Base-by-base conservation (phyloP, 345 rosid species). In the Eucalyptus decipiens region DNA sequence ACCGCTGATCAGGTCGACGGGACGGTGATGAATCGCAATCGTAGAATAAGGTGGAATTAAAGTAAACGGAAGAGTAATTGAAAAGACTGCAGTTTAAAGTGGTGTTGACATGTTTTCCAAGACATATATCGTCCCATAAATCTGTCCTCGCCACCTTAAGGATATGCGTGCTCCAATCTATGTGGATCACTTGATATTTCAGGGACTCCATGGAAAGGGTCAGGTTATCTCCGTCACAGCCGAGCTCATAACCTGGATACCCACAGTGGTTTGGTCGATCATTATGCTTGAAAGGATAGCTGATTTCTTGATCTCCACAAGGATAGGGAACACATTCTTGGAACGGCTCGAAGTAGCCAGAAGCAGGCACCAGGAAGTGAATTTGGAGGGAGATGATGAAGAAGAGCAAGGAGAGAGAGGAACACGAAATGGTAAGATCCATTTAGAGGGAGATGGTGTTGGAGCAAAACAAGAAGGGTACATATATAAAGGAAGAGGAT, bases 291-390 rank as follows among this genome's bases (percentile, higher is more conserved):
- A 67, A 67, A n/a, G 76, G 76, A 67, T 67, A n/a, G 21, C 40
- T 8, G 11, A 67, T 67, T 7, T n/a, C 0, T 8, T 8, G 11
- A 8, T 4, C 23, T 8, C 76, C 34, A 1, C 72, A 65, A 65
- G 0, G 0, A 65, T 0, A 30, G 1, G 37, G 19, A 30, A 1
- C 10, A 4, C 34, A 62, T 0, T 30, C 34, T 30, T 1, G 5
- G 34, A 62, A 62, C 18, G 18, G 34, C 4, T 5, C 1, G 30
- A 58, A 58, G 0, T 23, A 1, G n/a, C 65, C 4, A 4, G 65
- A 11, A 26, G 65, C 65, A 2, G 16, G n/a, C n/a, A 5, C 4
- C 4, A 3, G n/a, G 14, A 58, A 58, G 16, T 58, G n/a, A 58
- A 58, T 26, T 2, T 58, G 65, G 65, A 26, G n/a, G 65, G n/a